Evolutionary conservation across 1,139 yeast genomes (phyloP), one percentile per base, ranked within the genome.

Genomic region (Hanseniaspora uvarum): DNA sequence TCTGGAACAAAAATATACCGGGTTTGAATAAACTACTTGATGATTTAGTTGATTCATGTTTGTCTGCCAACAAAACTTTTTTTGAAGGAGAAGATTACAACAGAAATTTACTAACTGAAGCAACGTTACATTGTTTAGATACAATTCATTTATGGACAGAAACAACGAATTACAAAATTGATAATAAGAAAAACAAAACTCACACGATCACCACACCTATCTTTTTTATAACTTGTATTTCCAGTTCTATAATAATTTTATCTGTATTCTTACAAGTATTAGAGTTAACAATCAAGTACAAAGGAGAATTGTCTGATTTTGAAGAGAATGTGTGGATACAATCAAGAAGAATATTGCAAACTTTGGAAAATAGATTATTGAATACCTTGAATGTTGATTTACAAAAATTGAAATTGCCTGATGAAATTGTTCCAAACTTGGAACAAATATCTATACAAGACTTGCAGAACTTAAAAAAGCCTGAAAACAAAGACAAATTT

Each of bases 161-260:
- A 58, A 79, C 81, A 51, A 80, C 82, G 30, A 76, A 81, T 14
- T 77, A 79, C 50, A 75, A 75, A 28, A 50, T 50, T 18, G 53
- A 50, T 19, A 50, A 16, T 24, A 76, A 77, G 55, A 83, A 81
- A 63, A 79, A 83, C 2, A 80, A 78, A 57, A 77, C 78, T 61
- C 79, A 83, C 0, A 76, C 85, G 0, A 74, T 81, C 52, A 72
- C 86, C 59, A 82, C 89, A 0, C 92, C 92, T 2, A 83, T 83
- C 18, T 81, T 82, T 64, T 81, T 83, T 61, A 76, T 82, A 43
- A 80, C 86, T 0, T 80, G 86, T 63, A 73, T 82, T 28, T 81
- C 81, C 62, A 76, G 82, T 1, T 72, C 87, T 2, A 69, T 80
- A 4, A 65, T 83, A 55, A 68, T 82, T 44, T 71, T 83, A 55